phyloP scores from a whole-genome alignment of 371 early-diverging fungal genomes.

The Rhizopus delemar region DNA sequence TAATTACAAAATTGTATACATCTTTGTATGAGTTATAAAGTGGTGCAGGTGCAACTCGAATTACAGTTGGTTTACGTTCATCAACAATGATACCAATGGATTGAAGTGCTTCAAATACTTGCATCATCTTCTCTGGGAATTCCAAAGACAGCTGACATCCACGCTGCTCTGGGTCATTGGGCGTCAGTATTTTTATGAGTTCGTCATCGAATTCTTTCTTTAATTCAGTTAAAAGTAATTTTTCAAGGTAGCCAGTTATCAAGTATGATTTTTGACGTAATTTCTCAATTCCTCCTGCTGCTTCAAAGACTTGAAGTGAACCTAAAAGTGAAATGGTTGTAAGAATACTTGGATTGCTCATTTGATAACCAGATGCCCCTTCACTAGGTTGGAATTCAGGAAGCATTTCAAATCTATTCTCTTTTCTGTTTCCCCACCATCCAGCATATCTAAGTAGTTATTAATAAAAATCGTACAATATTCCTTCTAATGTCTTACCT shows the following conservation, averaged over 20 bases:
- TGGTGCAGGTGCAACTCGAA: slow-evolving; percentile 89
- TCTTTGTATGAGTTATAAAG: slow-evolving; percentile 89
- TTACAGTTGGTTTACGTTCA: slow-evolving; percentile 89
- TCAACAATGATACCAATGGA: slow-evolving; percentile 81
- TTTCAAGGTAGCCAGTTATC: slow-evolving; percentile 84
- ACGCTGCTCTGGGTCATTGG: slow-evolving; percentile 70
- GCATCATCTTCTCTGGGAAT: slow-evolving; percentile 61
- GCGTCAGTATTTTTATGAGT: slow-evolving; percentile 79
- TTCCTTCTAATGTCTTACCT: slow-evolving; percentile 31
- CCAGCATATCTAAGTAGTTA: slow-evolving; percentile 70
- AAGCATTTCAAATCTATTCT: slow-evolving; percentile 80
- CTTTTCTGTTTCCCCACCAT: slow-evolving; percentile 94
- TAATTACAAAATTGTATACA: slow-evolving; percentile 53
- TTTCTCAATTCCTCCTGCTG: slow-evolving; percentile 63
- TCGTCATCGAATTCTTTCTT: slow-evolving; percentile 34
- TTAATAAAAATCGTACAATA: not conserved
- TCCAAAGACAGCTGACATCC: slow-evolving; percentile 89
- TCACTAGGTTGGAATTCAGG: slow-evolving; percentile 73
- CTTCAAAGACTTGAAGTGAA: slow-evolving; percentile 76
- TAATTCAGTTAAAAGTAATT: slow-evolving; percentile 44
- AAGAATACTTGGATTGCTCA: slow-evolving; percentile 88
- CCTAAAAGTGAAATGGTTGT: slow-evolving; percentile 73
- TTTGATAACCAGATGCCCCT: slow-evolving; percentile 85
- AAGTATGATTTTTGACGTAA: slow-evolving; percentile 74
- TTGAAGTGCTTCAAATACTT: slow-evolving; percentile 62